Conservation (phyloP, 1,284 basidiomycete genomes). For the Sporisorium graminicola region DNA sequence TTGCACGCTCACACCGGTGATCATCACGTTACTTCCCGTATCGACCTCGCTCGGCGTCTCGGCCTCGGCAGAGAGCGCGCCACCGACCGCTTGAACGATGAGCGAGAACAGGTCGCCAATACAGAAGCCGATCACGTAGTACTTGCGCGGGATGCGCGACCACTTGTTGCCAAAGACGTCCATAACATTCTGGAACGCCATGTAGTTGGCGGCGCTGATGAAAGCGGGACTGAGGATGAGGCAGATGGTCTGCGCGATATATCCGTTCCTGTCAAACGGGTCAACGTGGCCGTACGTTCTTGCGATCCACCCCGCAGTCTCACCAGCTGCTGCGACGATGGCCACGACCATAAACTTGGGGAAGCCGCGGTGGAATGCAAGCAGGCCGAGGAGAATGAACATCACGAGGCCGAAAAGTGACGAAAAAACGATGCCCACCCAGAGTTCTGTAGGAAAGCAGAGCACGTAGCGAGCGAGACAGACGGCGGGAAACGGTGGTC, state of each 20-base stretch:
- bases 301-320: conserved; percentile 42
- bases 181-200: conserved; percentile 46
- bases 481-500: background rate
- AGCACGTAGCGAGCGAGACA: background rate
- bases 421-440: conserved; percentile 44
- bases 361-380: conserved; percentile 26
- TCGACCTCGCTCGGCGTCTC: conserved; percentile 15
- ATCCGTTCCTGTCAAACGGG: conserved; percentile 43
- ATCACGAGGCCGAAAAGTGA: conserved; percentile 28
- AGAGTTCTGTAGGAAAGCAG: conserved; percentile 22
- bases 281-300: conserved; percentile 29
- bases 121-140: conserved; percentile 46
- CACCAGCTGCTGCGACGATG: conserved; percentile 35
- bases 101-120: conserved; percentile 43
- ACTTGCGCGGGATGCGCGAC: conserved; percentile 46
- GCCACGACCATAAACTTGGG: conserved; percentile 45
- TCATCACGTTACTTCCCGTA: conserved; percentile 38
- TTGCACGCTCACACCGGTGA: conserved; percentile 47
- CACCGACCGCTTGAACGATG: conserved; percentile 45
- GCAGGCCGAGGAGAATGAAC: conserved; percentile 28
- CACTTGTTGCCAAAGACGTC: conserved; percentile 47
- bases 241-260: conserved; percentile 51
- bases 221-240: conserved; percentile 53
- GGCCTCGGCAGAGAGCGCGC: conserved; percentile 38
- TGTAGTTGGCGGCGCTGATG: conserved; percentile 52